These are phyloP conservation scores for Citrus sp. DNA, from an alignment of 345 rosid species.

Conservation along the genomic window DNA sequence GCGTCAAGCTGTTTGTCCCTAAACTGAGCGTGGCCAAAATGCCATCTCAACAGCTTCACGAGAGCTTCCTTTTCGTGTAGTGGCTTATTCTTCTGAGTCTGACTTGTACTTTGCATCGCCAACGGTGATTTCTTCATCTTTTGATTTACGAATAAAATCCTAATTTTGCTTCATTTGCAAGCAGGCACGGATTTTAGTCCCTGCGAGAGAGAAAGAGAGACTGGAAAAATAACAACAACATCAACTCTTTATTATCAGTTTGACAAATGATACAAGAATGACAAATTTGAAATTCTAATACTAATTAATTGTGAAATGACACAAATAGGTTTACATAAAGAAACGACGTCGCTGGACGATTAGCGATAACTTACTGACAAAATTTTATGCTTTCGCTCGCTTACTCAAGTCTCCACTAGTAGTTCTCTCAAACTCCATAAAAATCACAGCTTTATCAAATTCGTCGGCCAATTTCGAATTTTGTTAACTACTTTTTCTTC, in stretches of 20 bases:
- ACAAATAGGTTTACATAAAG: neutral
- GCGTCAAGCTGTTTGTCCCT: constrained; percentile 91
- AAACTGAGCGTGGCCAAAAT: constrained; percentile 81
- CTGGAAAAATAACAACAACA: too few species aligned
- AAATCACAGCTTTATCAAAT: constrained; percentile 5
- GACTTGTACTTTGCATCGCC: constrained; percentile 47
- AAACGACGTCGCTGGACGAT: neutral
- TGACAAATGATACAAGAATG: neutral
- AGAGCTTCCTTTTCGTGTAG: constrained; percentile 53
- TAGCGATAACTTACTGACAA: too few species aligned
- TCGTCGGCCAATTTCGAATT: neutral
- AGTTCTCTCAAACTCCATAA: neutral
- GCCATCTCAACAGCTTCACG: constrained; percentile 91
- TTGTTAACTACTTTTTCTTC: neutral
- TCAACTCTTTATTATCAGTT: neutral
- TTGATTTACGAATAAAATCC: neutral
- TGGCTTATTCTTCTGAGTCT: constrained; percentile 32
- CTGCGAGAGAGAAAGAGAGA: too few species aligned
- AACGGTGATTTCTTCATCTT: constrained; percentile 71
- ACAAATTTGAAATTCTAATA: too few species aligned
- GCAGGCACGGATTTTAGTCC: neutral
- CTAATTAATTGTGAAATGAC: neutral
- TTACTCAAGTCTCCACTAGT: neutral
- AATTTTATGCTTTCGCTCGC: neutral
- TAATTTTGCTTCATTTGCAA: neutral